Percentiles rank a stretch among this genome's conserved stretches.
Evolutionary conservation across 371 early-diverging fungal genomes (phyloP).

Genomic region (Mortierella sp.): DNA sequence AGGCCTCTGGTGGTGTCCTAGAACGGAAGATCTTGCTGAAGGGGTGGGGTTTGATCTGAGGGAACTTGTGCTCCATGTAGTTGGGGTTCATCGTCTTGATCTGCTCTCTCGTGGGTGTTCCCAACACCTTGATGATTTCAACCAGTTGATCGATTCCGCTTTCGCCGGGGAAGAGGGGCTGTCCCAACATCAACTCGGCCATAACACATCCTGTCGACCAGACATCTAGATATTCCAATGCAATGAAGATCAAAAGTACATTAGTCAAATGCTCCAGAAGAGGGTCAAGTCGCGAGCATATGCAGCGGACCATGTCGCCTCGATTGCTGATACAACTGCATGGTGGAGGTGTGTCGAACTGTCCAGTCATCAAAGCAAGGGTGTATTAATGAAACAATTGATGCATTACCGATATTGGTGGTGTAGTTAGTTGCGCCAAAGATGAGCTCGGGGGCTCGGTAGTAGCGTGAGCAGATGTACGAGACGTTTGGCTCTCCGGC

Average conservation of each 20-base stretch:
- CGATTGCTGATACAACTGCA: not conserved
- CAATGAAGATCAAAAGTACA: not conserved
- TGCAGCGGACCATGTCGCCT: not conserved
- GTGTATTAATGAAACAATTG: not conserved
- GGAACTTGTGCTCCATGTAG: constrained; percentile 98
- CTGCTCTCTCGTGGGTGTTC: constrained; percentile 98
- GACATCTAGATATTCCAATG: constrained; percentile 73
- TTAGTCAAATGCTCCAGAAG: not conserved
- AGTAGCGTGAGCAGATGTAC: constrained; percentile 99
- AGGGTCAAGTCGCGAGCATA: not conserved
- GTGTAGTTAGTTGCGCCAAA: constrained; percentile 98
- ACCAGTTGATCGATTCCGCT: constrained; percentile 99
- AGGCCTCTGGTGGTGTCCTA: constrained; percentile 88
- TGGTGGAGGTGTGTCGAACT: not conserved
- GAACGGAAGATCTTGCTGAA: constrained; percentile 91
- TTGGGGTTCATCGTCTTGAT: constrained; percentile 96
- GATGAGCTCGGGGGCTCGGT: constrained; percentile 98
- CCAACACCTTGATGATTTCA: constrained; percentile 99
- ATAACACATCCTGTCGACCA: constrained; percentile 99
- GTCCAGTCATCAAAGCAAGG: not conserved
- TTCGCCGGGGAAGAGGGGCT: constrained; percentile 99
- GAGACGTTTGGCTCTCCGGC: constrained; percentile 97
- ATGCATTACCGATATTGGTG: constrained; percentile 79
- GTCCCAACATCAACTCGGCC: constrained; percentile 97
- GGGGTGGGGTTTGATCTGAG: constrained; percentile 95